Evolutionary conservation across 495 filamentous ascomycete genomes (phyloP).

Genomic region (Darksidea phi): DNA sequence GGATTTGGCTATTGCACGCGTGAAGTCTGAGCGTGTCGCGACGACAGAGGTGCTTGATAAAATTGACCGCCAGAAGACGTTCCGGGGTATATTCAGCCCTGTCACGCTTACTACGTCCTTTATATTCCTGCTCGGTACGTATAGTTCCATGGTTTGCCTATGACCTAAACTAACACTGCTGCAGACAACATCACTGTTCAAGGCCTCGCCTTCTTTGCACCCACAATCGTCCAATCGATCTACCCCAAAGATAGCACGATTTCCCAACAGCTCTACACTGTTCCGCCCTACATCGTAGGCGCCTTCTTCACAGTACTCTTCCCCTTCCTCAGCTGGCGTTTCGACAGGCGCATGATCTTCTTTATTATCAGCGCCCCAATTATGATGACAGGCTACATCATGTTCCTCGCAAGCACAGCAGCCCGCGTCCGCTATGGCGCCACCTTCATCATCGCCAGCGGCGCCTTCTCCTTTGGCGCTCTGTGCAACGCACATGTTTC

Average conservation of each 20-base stretch:
- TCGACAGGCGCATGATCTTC: conserved; percentile 54
- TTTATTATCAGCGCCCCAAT: conserved; percentile 52
- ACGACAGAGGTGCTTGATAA: conserved; percentile 61
- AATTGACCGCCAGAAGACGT: conserved; percentile 47
- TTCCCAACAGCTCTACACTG: conserved; percentile 66
- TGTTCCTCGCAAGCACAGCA: conserved; percentile 62
- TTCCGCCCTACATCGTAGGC: conserved; percentile 69
- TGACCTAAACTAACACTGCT: not conserved
- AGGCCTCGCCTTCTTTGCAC: conserved; percentile 65
- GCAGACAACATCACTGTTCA: conserved; percentile 56
- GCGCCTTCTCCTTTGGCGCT: conserved; percentile 57
- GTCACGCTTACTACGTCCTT: conserved; percentile 50
- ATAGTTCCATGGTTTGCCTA: not conserved
- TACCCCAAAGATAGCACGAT: conserved; percentile 55
- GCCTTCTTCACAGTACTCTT: conserved; percentile 64
- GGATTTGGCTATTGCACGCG: conserved; percentile 42
- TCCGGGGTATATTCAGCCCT: conserved; percentile 53
- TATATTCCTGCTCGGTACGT: conserved; percentile 49
- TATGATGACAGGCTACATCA: conserved; percentile 67
- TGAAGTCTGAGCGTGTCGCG: conserved; percentile 64
- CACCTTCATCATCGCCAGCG: conserved; percentile 64
- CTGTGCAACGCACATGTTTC: conserved; percentile 64
- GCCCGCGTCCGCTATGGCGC: conserved; percentile 64
- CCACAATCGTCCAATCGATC: conserved; percentile 68
- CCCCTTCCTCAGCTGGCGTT: conserved; percentile 59